A percentile compares a stretch with the other conserved stretches of the same genome.
phyloP scores from a whole-genome alignment of 1,284 basidiomycete genomes.

The Ganoderma boninense region DNA sequence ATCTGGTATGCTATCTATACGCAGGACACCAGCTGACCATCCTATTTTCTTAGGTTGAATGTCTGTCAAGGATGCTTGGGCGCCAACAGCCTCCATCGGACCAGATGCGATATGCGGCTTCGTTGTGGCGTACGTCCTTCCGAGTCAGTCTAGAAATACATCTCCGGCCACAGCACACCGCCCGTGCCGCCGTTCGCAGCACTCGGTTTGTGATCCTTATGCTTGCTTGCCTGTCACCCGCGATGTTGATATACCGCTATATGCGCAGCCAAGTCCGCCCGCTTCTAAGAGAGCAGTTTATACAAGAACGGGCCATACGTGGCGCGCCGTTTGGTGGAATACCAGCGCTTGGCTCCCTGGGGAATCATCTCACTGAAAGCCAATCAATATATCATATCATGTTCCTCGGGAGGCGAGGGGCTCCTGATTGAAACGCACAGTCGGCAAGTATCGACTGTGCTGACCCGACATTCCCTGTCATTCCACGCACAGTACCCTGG shows the following conservation, averaged over 20 bases:
- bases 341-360: not conserved
- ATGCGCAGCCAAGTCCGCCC: not conserved
- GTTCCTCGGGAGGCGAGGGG: too few species aligned
- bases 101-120: not conserved
- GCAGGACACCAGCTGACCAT: not conserved
- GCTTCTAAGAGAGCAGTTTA: not conserved
- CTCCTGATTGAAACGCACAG: too few species aligned
- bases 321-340: not conserved
- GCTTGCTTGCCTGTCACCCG: not conserved
- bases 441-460: not conserved
- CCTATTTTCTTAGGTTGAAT: not conserved
- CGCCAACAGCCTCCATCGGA: not conserved
- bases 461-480: too few species aligned
- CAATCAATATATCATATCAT: not conserved
- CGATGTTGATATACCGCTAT: not conserved
- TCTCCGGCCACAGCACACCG: not conserved
- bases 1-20: not conserved
- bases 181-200: not conserved
- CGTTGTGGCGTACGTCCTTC: not conserved
- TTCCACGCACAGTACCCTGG: not conserved
- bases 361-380: not conserved
- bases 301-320: not conserved
- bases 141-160: not conserved
- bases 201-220: not conserved
- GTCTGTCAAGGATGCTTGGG: not conserved